Evolutionary conservation across 345 rosid species (phyloP).

Genomic region (Abelmoschus esculentus): DNA sequence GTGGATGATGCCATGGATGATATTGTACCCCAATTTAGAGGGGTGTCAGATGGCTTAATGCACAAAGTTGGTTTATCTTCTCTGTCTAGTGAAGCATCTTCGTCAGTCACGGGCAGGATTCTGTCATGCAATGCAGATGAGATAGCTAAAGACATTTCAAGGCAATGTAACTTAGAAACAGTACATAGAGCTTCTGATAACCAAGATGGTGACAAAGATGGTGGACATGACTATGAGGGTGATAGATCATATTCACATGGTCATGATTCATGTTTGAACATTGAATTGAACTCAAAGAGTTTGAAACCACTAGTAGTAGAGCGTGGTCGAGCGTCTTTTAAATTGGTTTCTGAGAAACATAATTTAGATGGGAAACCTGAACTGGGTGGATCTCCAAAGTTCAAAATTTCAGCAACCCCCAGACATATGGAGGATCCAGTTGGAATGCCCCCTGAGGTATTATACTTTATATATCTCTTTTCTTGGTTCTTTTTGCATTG

Average conservation of each 20-base stretch:
- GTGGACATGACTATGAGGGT: slow-evolving; percentile 38
- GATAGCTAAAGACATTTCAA: slow-evolving; percentile 26
- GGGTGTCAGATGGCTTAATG: slow-evolving; percentile 88
- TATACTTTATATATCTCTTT: not conserved
- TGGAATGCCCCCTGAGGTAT: slow-evolving; percentile 96
- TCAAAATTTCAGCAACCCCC: slow-evolving; percentile 26
- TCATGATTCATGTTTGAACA: slow-evolving; percentile 73
- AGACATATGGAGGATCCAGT: slow-evolving; percentile 46
- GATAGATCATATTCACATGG: slow-evolving; percentile 33
- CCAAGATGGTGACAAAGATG: slow-evolving; percentile 66
- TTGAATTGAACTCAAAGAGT: slow-evolving; percentile 54
- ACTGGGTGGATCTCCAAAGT: slow-evolving; percentile 22
- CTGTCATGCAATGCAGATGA: slow-evolving; percentile 64
- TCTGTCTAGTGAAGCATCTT: slow-evolving; percentile 30
- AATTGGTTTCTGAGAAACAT: slow-evolving; percentile 23
- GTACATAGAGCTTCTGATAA: slow-evolving; percentile 55
- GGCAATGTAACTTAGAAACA: slow-evolving; percentile 29
- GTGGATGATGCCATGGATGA: slow-evolving; percentile 99
- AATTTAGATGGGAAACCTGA: slow-evolving; percentile 33
- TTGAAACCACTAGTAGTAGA: slow-evolving; percentile 43
- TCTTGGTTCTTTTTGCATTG: not conserved
- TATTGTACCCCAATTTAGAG: slow-evolving; percentile 85
- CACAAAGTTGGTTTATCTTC: slow-evolving; percentile 61
- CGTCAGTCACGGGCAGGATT: slow-evolving; percentile 29
- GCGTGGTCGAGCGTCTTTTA: slow-evolving; percentile 34